Conservation (phyloP, 2,329 filamentous ascomycete genomes). For the Aspergillus pseudotamarii region DNA sequence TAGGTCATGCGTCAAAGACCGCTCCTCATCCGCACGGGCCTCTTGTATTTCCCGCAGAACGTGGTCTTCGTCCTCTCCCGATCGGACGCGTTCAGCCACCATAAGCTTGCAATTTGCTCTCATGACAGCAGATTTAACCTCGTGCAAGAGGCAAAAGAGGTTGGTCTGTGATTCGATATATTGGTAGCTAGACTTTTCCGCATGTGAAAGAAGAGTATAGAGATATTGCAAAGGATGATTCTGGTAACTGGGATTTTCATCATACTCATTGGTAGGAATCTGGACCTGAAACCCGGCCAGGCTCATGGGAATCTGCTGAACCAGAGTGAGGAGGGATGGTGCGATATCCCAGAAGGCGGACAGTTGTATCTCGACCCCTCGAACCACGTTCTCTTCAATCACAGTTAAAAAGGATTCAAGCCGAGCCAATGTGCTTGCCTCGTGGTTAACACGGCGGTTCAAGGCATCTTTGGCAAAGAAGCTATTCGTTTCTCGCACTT, state of each 20-base stretch:
- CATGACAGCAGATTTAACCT: conserved; percentile 80
- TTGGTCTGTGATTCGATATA: conserved; percentile 97
- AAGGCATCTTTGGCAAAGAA: conserved; percentile 82
- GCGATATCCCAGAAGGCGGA: conserved; percentile 98
- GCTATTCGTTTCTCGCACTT: conserved; percentile 73
- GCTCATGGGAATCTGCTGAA: conserved; percentile 73
- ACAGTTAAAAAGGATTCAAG: conserved; percentile 76
- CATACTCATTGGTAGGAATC: conserved; percentile 77
- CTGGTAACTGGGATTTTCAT: conserved; percentile 82
- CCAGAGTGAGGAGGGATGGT: conserved; percentile 73
- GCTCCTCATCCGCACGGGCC: conserved; percentile 68
- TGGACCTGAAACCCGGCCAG: conserved; percentile 67
- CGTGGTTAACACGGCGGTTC: conserved; percentile 71
- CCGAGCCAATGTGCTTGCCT: conserved; percentile 71
- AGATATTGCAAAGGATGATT: conserved; percentile 87
- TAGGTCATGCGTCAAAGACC: conserved; percentile 75
- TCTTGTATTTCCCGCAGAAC: conserved; percentile 54
- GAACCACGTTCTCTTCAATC: conserved; percentile 80
- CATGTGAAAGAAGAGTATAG: conserved; percentile 79
- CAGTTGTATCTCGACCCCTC: conserved; percentile 87
- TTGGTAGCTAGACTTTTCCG: conserved; percentile 91
- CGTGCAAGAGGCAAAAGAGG: conserved; percentile 83
- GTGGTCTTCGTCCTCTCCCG: conserved; percentile 45
- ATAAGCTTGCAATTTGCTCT: conserved; percentile 68
- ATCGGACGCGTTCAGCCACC: conserved; percentile 63